phyloP scores from a whole-genome alignment of 2,329 filamentous ascomycete species.

The Trichoderma hamatum region DNA sequence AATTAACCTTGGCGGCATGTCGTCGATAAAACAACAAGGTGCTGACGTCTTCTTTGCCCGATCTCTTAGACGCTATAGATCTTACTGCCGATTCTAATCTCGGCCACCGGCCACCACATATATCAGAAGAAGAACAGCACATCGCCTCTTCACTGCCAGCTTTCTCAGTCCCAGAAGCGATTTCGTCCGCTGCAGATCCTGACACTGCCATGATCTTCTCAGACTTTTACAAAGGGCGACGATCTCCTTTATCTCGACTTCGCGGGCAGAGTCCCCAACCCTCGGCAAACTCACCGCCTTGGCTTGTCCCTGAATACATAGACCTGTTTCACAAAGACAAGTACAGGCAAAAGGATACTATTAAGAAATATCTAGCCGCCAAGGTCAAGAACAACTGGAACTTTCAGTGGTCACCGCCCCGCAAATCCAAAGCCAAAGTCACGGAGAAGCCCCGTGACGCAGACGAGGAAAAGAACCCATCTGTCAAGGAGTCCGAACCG shows the following conservation, averaged over 20 bases:
- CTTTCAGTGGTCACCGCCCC: constrained; percentile 58
- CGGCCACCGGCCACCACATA: constrained; percentile 2
- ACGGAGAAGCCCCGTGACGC: neutral
- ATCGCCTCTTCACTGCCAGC: constrained; percentile 2
- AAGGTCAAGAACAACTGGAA: constrained; percentile 63
- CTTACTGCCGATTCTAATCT: constrained; percentile 12
- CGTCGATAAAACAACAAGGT: constrained; percentile 12
- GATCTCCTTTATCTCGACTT: constrained; percentile 56
- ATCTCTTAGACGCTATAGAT: constrained; percentile 21
- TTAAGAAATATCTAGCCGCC: constrained; percentile 57
- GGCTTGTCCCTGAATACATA: constrained; percentile 57
- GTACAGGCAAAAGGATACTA: constrained; percentile 63
- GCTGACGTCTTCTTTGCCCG: constrained; percentile 20
- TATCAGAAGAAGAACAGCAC: neutral
- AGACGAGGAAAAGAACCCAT: neutral
- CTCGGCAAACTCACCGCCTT: constrained; percentile 38
- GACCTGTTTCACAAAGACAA: constrained; percentile 66
- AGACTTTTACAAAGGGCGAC: constrained; percentile 60
- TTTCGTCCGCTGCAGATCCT: constrained; percentile 14
- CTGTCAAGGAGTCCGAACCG: neutral
- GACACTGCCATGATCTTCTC: constrained; percentile 56
- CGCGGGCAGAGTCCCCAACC: constrained; percentile 44
- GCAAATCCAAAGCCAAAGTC: neutral
- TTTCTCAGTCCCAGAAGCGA: constrained; percentile 9
- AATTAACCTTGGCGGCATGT: neutral